Evolutionary conservation across 1,139 yeast species (phyloP).

Genomic region (Geotrichum siamense): DNA sequence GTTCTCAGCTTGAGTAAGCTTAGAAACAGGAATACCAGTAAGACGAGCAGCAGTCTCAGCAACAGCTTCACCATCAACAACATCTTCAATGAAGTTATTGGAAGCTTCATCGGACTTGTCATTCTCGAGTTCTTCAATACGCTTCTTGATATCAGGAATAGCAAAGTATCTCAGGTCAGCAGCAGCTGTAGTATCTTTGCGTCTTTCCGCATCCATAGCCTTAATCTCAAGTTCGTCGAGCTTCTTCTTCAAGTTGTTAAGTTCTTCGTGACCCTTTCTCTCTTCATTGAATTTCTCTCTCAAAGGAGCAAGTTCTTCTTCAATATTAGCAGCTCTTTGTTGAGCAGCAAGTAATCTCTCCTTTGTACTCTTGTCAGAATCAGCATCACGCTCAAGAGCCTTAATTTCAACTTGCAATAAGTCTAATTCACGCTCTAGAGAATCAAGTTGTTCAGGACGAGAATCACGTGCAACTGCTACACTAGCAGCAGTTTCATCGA

Average conservation of each 20-base stretch:
- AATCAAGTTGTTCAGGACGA: constrained; percentile 93
- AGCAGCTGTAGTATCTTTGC: constrained; percentile 88
- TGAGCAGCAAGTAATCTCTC: constrained; percentile 77
- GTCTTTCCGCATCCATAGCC: constrained; percentile 94
- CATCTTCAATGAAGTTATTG: constrained; percentile 58
- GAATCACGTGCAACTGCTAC: constrained; percentile 98
- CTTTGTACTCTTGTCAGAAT: constrained; percentile 76
- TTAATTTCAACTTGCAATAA: constrained; percentile 90
- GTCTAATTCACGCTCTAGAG: constrained; percentile 84
- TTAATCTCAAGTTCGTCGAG: constrained; percentile 87
- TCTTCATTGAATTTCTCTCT: constrained; percentile 82
- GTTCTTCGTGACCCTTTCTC: constrained; percentile 84
- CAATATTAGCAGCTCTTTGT: constrained; percentile 72
- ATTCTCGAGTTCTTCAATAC: constrained; percentile 66
- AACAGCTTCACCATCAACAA: constrained; percentile 87
- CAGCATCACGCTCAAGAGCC: constrained; percentile 94
- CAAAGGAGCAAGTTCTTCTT: constrained; percentile 78
- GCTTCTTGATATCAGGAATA: constrained; percentile 80
- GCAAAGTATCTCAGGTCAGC: constrained; percentile 96
- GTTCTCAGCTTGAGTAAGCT: constrained; percentile 92
- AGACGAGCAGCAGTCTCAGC: constrained; percentile 96
- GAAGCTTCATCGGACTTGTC: constrained; percentile 59
- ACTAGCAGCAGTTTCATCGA: constrained; percentile 95
- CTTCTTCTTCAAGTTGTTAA: constrained; percentile 81
- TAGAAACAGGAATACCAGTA: constrained; percentile 98